Conservation (phyloP, 1,284 basidiomycete genomes). For the Schizophyllum amplum region DNA sequence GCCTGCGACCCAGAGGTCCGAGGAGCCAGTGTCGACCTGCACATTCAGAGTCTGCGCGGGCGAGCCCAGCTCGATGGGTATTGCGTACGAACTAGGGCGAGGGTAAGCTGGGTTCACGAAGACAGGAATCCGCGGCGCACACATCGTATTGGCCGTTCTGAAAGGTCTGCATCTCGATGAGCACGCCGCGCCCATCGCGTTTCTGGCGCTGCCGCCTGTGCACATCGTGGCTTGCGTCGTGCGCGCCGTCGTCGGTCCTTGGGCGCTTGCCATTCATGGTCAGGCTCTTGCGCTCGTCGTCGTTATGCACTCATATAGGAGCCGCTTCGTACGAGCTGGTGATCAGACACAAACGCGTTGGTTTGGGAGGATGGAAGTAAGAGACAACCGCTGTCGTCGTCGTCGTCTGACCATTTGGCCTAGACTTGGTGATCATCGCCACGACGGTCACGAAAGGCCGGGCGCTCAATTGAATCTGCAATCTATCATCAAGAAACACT, state of each 20-base stretch:
- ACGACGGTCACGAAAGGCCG: background rate
- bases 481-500: background rate
- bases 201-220: background rate
- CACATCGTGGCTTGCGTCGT: too few relatives aligned
- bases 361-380: background rate
- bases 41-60: slow-evolving; percentile 42
- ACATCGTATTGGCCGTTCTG: background rate
- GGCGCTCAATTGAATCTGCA: background rate
- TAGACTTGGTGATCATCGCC: background rate
- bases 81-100: slow-evolving; percentile 45
- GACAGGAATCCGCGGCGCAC: background rate
- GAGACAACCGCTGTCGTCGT: background rate
- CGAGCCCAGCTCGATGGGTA: slow-evolving; percentile 44
- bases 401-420: background rate
- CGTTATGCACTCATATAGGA: too few relatives aligned
- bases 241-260: background rate
- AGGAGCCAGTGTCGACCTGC: slow-evolving; percentile 70
- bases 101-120: background rate
- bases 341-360: background rate
- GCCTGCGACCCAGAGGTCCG: slow-evolving; percentile 36
- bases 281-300: background rate
- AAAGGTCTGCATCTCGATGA: background rate
- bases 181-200: background rate
- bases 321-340: too few relatives aligned
- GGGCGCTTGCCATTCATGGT: background rate